A percentile compares a stretch with the other conserved stretches of the same genome.
Conservation (phyloP, 805 yeast genomes). For the Candida manassasensis region DNA sequence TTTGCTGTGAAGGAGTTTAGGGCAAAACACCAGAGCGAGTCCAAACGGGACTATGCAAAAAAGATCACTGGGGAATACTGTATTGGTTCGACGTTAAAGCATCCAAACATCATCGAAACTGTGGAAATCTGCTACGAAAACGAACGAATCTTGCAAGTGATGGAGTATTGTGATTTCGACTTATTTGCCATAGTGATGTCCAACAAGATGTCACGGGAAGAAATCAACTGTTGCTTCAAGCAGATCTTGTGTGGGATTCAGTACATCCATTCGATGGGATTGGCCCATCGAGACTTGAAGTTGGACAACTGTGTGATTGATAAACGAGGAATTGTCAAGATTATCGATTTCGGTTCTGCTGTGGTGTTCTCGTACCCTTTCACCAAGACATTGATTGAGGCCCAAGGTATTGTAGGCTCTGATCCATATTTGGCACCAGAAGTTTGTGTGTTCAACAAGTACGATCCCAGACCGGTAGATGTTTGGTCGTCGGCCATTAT, state of each 20-base stretch:
- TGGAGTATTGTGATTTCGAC: conserved; percentile 91
- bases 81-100: conserved; percentile 77
- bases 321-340: conserved; percentile 64
- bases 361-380: conserved; percentile 77
- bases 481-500: conserved; percentile 83
- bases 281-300: conserved; percentile 80
- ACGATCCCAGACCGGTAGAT: conserved; percentile 77
- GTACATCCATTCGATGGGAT: conserved; percentile 71
- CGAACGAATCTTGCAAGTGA: conserved; percentile 75
- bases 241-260: conserved; percentile 70
- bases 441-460: conserved; percentile 52
- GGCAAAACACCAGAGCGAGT: conserved; percentile 64
- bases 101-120: conserved; percentile 76
- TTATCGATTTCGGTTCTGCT: conserved; percentile 82
- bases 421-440: conserved; percentile 89
- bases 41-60: conserved; percentile 72
- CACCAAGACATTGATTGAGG: conserved; percentile 51
- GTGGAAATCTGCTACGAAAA: conserved; percentile 69
- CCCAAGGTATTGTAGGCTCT: conserved; percentile 78
- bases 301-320: conserved; percentile 81
- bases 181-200: conserved; percentile 86
- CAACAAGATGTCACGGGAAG: conserved; percentile 75
- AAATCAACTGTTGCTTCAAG: conserved; percentile 75
- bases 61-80: conserved; percentile 88
- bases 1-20: conserved; percentile 85